Evolutionary conservation across 1,139 yeast genomes (phyloP).

Genomic region (Saccharomycopsis crataegensis): DNA sequence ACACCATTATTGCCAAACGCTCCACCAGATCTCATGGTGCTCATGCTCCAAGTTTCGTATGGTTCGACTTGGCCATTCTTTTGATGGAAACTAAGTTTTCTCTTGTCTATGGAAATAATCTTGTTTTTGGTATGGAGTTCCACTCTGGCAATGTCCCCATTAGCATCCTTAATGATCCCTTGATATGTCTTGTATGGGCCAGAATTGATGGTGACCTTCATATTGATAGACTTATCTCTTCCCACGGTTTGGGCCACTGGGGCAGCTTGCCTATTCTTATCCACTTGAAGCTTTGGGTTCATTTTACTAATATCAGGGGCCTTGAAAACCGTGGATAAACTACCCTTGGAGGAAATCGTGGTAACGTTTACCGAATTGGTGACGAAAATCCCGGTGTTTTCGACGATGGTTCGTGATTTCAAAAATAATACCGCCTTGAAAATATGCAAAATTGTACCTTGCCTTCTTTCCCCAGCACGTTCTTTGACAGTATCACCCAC

Average conservation of each 20-base stretch:
- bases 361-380: constrained; percentile 68
- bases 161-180: constrained; percentile 91
- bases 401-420: constrained; percentile 69
- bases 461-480: constrained; percentile 67
- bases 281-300: constrained; percentile 69
- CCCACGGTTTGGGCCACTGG: constrained; percentile 54
- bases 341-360: constrained; percentile 79
- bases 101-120: constrained; percentile 76
- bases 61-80: constrained; percentile 61
- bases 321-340: constrained; percentile 43
- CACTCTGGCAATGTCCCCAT: constrained; percentile 83
- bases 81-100: constrained; percentile 65
- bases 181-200: constrained; percentile 93
- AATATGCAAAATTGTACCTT: constrained; percentile 82
- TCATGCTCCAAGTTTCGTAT: constrained; percentile 31
- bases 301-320: constrained; percentile 65
- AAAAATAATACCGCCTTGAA: constrained; percentile 74
- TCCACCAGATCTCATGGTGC: not conserved
- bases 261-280: constrained; percentile 38
- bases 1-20: not conserved
- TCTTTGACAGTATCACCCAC: constrained; percentile 93
- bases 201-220: constrained; percentile 74
- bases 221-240: constrained; percentile 72
- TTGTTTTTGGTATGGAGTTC: constrained; percentile 92
- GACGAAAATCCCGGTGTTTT: constrained; percentile 89